phyloP scores from a whole-genome alignment of 2,329 filamentous ascomycete species.

The Fusarium penzigii region DNA sequence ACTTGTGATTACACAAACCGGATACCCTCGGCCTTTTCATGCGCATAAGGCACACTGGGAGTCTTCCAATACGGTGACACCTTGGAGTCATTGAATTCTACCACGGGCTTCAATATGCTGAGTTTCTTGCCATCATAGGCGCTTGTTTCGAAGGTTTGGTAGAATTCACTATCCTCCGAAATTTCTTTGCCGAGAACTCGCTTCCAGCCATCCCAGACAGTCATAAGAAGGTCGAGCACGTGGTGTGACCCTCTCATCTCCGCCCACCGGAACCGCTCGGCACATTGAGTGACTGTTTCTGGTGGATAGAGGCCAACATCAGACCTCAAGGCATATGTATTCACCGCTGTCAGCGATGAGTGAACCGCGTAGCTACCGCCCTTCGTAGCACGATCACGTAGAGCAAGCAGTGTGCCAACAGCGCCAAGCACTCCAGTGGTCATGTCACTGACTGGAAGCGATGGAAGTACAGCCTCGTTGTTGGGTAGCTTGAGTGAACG shows the following conservation, averaged over 20 bases:
- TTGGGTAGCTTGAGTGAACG: conserved; percentile 10
- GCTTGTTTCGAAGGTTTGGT: conserved; percentile 8
- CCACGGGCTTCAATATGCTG: conserved; percentile 11
- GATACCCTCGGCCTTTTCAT: conserved; percentile 8
- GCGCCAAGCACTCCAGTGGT: conserved; percentile 35
- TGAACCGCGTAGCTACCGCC: conserved; percentile 5
- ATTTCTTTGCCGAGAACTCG: neutral
- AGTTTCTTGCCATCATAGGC: conserved; percentile 9
- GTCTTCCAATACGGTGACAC: conserved; percentile 8
- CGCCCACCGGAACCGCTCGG: neutral
- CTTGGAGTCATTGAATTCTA: neutral
- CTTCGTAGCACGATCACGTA: conserved; percentile 33
- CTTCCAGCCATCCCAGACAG: neutral
- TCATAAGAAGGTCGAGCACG: neutral
- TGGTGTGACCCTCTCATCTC: neutral
- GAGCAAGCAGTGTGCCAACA: conserved; percentile 33
- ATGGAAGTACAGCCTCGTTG: conserved; percentile 21
- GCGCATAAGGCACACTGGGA: conserved; percentile 12
- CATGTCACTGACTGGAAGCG: conserved; percentile 37
- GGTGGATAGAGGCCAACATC: neutral
- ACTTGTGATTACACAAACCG: neutral
- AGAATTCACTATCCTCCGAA: conserved; percentile 1
- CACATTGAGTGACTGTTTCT: neutral
- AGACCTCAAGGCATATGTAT: neutral
- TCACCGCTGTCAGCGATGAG: neutral